These are phyloP conservation scores for Furcasterigmium sp. DNA, from an alignment of 2,329 filamentous ascomycete species.

Conservation along the genomic window DNA sequence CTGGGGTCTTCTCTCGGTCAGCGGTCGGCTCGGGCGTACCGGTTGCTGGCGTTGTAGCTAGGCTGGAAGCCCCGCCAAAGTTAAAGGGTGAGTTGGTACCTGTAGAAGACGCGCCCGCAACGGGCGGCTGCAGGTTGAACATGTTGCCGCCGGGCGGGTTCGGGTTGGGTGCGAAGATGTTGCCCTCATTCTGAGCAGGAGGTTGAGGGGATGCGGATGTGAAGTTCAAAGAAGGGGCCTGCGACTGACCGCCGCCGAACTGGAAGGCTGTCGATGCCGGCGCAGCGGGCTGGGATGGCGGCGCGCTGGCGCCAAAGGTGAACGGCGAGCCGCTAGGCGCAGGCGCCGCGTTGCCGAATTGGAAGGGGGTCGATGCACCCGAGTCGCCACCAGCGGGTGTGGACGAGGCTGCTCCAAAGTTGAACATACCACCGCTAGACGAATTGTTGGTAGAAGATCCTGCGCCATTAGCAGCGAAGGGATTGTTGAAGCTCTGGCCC, in stretches of 20 bases:
- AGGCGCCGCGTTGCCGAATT: slow-evolving; percentile 9
- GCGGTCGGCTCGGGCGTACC: slow-evolving; percentile 53
- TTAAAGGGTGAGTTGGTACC: slow-evolving; percentile 49
- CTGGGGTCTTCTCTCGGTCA: slow-evolving; percentile 23
- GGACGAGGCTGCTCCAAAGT: slow-evolving; percentile 24
- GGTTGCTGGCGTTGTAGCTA: slow-evolving; percentile 54
- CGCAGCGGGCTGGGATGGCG: not conserved
- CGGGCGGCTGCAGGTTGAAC: slow-evolving; percentile 35
- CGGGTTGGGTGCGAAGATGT: slow-evolving; percentile 13
- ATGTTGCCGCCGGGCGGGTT: slow-evolving; percentile 18
- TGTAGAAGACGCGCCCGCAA: slow-evolving; percentile 37
- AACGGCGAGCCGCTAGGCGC: slow-evolving; percentile 15
- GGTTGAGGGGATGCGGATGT: slow-evolving; percentile 18
- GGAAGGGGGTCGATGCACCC: slow-evolving; percentile 6
- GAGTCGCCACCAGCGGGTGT: slow-evolving; percentile 11
- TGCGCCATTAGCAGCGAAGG: slow-evolving; percentile 23
- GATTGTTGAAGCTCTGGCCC: slow-evolving; percentile 29
- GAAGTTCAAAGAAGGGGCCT: slow-evolving; percentile 32
- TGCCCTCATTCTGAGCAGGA: not conserved
- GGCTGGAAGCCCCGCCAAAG: slow-evolving; percentile 54
- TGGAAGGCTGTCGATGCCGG: not conserved
- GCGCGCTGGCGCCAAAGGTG: slow-evolving; percentile 11
- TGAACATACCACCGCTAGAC: slow-evolving; percentile 26
- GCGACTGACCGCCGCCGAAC: slow-evolving; percentile 3
- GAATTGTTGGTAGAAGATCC: slow-evolving; percentile 15